Percentiles rank a stretch among this genome's conserved stretches.
These are phyloP conservation scores for Tardiomyces depauwii DNA, from an alignment of 1,139 yeast genomes.

Conservation along the genomic window DNA sequence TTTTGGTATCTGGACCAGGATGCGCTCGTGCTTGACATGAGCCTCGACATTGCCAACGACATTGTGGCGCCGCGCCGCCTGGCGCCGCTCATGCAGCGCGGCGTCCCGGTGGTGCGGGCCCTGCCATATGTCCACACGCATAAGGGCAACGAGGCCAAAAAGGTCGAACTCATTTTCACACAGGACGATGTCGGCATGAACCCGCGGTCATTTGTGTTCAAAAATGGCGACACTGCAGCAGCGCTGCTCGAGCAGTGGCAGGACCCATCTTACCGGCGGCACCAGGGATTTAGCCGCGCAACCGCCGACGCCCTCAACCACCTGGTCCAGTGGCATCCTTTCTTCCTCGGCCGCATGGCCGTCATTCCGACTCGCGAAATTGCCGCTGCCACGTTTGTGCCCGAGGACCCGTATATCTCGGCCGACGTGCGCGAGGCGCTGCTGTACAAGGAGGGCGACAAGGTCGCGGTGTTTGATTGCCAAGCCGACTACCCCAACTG, in stretches of 20 bases:
- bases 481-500: not conserved
- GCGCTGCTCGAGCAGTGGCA: constrained; percentile 67
- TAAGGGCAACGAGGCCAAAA: constrained; percentile 8
- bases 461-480: not conserved
- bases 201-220: constrained; percentile 56
- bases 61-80: constrained; percentile 48
- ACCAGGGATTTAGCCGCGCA: constrained; percentile 47
- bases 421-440: not conserved
- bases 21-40: constrained; percentile 58
- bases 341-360: constrained; percentile 56
- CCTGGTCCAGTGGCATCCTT: constrained; percentile 89
- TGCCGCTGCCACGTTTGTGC: constrained; percentile 30
- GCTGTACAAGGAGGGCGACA: not conserved
- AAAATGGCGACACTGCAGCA: constrained; percentile 52
- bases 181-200: constrained; percentile 24
- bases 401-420: not conserved
- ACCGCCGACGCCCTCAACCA: constrained; percentile 58
- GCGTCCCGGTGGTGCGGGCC: constrained; percentile 40
- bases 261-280: constrained; percentile 56
- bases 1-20: constrained; percentile 82
- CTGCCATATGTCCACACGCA: constrained; percentile 26
- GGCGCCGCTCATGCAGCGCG: constrained; percentile 50
- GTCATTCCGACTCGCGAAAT: constrained; percentile 54
- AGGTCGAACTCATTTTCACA: constrained; percentile 10
- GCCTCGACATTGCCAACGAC: constrained; percentile 36